Evolutionary conservation across 2,329 filamentous ascomycete genomes (phyloP).

Genomic region (Neopestalotiopsis clavispora): DNA sequence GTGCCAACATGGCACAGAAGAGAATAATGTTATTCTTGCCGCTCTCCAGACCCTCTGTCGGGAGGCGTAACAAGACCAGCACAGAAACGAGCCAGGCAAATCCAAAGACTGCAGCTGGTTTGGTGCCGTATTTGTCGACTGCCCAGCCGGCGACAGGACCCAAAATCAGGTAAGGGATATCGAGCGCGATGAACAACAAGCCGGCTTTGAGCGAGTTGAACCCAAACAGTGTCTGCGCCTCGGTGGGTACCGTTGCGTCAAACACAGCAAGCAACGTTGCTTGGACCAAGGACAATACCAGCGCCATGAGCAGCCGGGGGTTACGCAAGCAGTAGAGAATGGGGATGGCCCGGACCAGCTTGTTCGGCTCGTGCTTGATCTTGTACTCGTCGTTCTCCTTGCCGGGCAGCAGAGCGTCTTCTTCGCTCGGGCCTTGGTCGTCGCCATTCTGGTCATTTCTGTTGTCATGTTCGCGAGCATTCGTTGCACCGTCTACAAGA

Average conservation of each 20-base stretch:
- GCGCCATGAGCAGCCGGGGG: slow-evolving; percentile 43
- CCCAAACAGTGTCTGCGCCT: slow-evolving; percentile 40
- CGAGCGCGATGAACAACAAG: slow-evolving; percentile 41
- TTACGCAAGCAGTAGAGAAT: slow-evolving; percentile 50
- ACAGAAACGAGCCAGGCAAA: slow-evolving; percentile 62
- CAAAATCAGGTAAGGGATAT: slow-evolving; percentile 40
- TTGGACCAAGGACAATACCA: slow-evolving; percentile 47
- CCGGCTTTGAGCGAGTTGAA: slow-evolving; percentile 42
- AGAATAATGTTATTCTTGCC: slow-evolving; percentile 26
- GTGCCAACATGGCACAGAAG: slow-evolving; percentile 35
- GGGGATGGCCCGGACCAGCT: slow-evolving; percentile 45
- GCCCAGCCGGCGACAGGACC: slow-evolving; percentile 39
- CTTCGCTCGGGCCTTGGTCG: slow-evolving; percentile 37
- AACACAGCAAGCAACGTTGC: slow-evolving; percentile 43
- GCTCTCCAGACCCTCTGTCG: slow-evolving; percentile 47
- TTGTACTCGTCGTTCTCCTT: slow-evolving; percentile 42
- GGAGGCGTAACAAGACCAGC: slow-evolving; percentile 64
- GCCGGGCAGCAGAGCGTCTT: slow-evolving; percentile 44
- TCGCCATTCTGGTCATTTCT: slow-evolving; percentile 25
- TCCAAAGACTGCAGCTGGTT: slow-evolving; percentile 36
- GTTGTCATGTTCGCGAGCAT: slow-evolving; percentile 23
- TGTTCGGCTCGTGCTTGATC: slow-evolving; percentile 44
- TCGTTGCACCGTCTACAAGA: slow-evolving; percentile 27
- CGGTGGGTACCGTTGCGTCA: slow-evolving; percentile 44
- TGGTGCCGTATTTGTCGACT: slow-evolving; percentile 42